Evolutionary conservation across 2,329 filamentous ascomycete species (phyloP), one percentile per base, ranked within the genome.

Genomic region (Arthroderma sp.): DNA sequence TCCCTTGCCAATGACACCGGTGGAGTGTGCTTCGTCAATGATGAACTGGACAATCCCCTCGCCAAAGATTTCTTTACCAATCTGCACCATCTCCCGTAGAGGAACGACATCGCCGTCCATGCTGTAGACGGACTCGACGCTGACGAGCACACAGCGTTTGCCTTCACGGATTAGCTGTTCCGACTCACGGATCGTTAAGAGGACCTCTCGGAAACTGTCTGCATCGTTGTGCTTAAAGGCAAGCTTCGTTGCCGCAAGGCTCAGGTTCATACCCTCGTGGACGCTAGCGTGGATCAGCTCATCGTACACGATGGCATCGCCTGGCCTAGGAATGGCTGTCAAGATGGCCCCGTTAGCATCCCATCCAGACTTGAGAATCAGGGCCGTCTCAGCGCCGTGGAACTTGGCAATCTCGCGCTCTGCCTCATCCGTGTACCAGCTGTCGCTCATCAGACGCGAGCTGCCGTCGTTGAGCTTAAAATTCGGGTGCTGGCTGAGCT

Each of bases 241-340:
- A 1, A 67, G 25, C 70, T 56, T 74, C 33, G 60, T 66, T 0
- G 60, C 65, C 0, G 79, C 81, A 1, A 80, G 74, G 8, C 78
- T 79, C 37, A 81, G 60, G 35, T 74, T 74, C 80, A 87, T 84
- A 0, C 85, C 85, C 64, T 87, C 84, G 59, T 86, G 84, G 2
- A 83, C 81, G 59, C 82, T 86, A 0, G 84, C 85, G 62, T 87
- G 85, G 4, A 88, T 78, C 23, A 83, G 73, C 63, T 82, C 82
- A 59, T 88, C 85, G 61, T 84, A 83, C 0, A 88, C 68, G 13
- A 88, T 72, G 0, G 74, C 65, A 62, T 83, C 81, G 0, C 75
- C 78, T 0, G 66, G 67, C 59, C 77, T 79, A 2, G 80, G 78
- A 1, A 79, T 71, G 44, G 75, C 77, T 9, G 71, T 66, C 35